These are phyloP conservation scores for Rutstroemia sp. DNA, from an alignment of 2,329 filamentous ascomycete genomes.

Conservation along the genomic window DNA sequence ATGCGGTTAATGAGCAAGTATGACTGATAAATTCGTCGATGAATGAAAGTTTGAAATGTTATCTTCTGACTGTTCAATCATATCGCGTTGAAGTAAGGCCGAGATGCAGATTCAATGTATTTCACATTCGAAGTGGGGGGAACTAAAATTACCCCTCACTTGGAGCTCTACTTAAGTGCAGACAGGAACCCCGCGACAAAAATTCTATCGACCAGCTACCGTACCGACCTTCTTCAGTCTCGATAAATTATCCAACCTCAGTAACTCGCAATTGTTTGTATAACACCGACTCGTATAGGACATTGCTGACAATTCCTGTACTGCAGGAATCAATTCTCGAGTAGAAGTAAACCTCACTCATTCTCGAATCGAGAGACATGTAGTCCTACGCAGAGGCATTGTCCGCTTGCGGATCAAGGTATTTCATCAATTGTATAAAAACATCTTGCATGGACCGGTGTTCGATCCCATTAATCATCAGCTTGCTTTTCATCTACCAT, in stretches of 20 bases:
- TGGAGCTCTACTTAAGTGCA: background rate
- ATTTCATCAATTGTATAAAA: conserved; percentile 32
- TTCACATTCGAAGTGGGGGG: background rate
- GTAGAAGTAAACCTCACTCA: conserved; percentile 20
- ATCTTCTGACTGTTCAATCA: conserved; percentile 2
- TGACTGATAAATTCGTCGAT: too few species aligned
- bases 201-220: too few species aligned
- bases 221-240: too few species aligned
- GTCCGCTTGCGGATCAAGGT: conserved; percentile 30
- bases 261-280: background rate
- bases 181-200: background rate
- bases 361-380: conserved; percentile 23
- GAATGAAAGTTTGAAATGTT: background rate
- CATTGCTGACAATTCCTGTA: background rate
- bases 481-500: conserved; percentile 26
- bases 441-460: conserved; percentile 58
- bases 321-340: conserved; percentile 4
- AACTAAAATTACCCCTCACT: conserved; percentile 8
- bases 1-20: too few species aligned
- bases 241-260: background rate
- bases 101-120: background rate
- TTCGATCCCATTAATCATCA: conserved; percentile 36
- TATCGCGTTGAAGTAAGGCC: background rate
- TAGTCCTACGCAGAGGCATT: conserved; percentile 26
- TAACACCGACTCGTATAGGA: background rate